Evolutionary conservation across 1,284 basidiomycete genomes (phyloP).

Genomic region (Irpex lacteus): DNA sequence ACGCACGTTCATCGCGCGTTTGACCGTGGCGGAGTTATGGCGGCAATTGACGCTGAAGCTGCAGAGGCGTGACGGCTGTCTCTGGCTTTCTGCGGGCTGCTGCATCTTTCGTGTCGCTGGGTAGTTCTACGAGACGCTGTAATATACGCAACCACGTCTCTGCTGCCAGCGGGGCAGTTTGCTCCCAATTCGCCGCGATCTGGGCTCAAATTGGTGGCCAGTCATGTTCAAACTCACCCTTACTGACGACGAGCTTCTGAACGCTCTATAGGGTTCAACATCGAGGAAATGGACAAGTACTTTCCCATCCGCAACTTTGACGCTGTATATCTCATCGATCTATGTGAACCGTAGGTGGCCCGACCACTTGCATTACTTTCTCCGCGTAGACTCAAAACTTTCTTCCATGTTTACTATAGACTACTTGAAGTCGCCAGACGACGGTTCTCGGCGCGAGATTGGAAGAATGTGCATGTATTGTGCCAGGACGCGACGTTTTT

Average conservation of each 20-base stretch:
- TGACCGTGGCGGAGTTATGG: no score
- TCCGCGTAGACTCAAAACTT: neutral
- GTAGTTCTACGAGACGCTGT: no score
- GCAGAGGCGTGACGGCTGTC: no score
- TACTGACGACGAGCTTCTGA: neutral
- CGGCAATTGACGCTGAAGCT: no score
- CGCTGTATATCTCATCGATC: conserved; percentile 73
- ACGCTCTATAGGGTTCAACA: conserved; percentile 59
- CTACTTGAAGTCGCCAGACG: conserved; percentile 70
- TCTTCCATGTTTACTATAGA: neutral
- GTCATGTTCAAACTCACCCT: neutral
- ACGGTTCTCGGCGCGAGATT: conserved; percentile 67
- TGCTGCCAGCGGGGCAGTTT: no score
- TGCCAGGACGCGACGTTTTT: conserved; percentile 78
- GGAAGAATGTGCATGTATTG: conserved; percentile 74
- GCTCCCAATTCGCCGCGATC: no score
- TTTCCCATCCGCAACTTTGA: conserved; percentile 66
- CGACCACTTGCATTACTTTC: neutral
- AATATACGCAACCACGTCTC: no score
- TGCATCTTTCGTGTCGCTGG: no score
- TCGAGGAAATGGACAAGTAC: conserved; percentile 78
- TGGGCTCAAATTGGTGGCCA: no score
- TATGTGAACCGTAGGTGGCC: conserved; percentile 55
- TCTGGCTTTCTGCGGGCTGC: no score
- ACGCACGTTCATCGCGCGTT: no score